phyloP scores from a whole-genome alignment of 208 protist species.

The Blechomonas ayalai region DNA sequence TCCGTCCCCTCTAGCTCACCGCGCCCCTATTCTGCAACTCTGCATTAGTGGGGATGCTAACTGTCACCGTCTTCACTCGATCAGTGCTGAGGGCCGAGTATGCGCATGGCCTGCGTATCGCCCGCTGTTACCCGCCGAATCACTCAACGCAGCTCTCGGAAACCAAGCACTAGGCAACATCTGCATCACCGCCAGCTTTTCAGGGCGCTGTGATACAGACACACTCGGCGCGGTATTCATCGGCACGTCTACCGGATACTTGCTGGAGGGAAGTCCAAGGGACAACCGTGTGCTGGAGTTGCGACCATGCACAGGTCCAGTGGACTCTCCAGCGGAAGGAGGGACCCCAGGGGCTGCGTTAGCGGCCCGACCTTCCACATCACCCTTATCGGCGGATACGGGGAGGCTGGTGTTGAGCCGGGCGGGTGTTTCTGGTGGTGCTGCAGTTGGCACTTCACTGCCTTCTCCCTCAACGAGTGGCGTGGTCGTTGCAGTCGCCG shows the following conservation, averaged over 20 bases:
- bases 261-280: constrained; percentile 41
- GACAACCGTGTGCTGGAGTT: constrained; percentile 48
- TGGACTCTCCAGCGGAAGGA: too few species aligned
- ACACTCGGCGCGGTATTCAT: constrained; percentile 62
- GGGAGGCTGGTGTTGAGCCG: too few species aligned
- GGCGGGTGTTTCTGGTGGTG: too few species aligned
- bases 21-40: constrained; percentile 36
- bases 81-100: constrained; percentile 62
- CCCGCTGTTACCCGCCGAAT: constrained; percentile 25
- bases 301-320: neutral
- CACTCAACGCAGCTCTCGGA: constrained; percentile 28
- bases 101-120: constrained; percentile 49
- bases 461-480: too few species aligned
- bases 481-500: constrained; percentile 32
- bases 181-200: constrained; percentile 37
- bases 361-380: too few species aligned
- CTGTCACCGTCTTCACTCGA: constrained; percentile 55
- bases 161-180: constrained; percentile 35
- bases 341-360: too few species aligned
- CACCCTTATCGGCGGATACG: too few species aligned
- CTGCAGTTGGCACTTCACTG: too few species aligned
- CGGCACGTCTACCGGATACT: constrained; percentile 40
- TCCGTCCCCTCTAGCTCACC: constrained; percentile 57
- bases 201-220: constrained; percentile 29
- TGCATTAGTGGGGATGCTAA: constrained; percentile 51